Evolutionary conservation across 768 basidiomycete species (phyloP), one percentile per base, ranked within the genome.

Genomic region (Paxillus involutus): DNA sequence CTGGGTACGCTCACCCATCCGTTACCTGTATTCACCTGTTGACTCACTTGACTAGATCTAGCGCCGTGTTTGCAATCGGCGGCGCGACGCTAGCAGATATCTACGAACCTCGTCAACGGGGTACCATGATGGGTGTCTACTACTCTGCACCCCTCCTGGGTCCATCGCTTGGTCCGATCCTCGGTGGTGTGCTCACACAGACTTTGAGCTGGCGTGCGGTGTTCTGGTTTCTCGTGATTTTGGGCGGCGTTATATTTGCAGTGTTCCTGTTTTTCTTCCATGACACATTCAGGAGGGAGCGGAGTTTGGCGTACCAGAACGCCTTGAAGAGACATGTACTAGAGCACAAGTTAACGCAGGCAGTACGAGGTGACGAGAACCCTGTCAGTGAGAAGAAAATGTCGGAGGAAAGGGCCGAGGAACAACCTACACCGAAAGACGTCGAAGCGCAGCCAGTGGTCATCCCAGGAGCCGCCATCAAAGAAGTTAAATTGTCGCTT

Each of bases 271-370:
- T 86, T n/a, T 72, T 86, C 63, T 91, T 94, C 75, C 80, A 80
- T 50, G 92, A 97, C 64, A 93, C 91, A 0, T 95, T 90, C 72
- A 80, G 94, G 30, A 77, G 79, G 56, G 90, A 95, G 62, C 85
- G 94, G 35, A 94, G 92, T 52, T 70, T 88, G 14, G 77, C 83
- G 1, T 96, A 95, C 66, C 91, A 92, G 63, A 77, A 77, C 9
- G 82, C 86, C 0, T 68, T 90, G 46, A 79, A 76, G 57, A 72
- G 71, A 33, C 75, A 75, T 6, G 47, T 73, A 12, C 69, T 66
- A 16, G 67, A 66, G 17, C 60, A 51, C 29, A 58, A 56, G 45
- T 21, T 30, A 6, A n/a, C 6, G 5, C 52, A 46, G 49, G 14
- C 9, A 0, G 3, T 11, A 1, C 50, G 8, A 5, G n/a, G 14